Base-by-base conservation (phyloP, 148 eudicot species). In the Nepenthes gracilis region DNA sequence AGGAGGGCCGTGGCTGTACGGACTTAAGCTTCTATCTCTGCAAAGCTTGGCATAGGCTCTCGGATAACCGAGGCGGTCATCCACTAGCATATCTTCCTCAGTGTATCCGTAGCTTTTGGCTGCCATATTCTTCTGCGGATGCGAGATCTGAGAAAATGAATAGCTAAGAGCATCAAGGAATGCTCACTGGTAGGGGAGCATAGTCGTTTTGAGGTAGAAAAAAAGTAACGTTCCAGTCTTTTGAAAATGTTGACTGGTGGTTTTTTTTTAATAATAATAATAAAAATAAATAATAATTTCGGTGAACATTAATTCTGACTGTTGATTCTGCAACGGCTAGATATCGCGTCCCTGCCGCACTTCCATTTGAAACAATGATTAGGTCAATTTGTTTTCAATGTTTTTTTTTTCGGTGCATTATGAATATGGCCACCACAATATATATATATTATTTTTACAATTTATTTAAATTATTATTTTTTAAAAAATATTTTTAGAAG, bases 41-140 rank as follows among this genome's bases (percentile, higher is more conserved):
- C 95, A 88, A 50, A 93, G 72, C 82, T 86, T 88, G 1, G 86
- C 82, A 54, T 77, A 93, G 36, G 95, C 86, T 75, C 70, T 93
- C 0, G 98, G 98, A 73, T 85, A 84, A 48, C 98, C 98, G n/a
- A 93, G 81, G 2, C 72, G 84, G 64, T 75, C 68, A 62, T 93
- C 91, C 23, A 88, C 74, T 9, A 35, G 73, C 76, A 88, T 74
- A 58, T 93, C 96, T 12, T 82, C 91, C 12, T 84, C 78, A 2
- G 82, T 65, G 60, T 88, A 82, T 15, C 75, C 50, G 47, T 72
- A 58, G 7, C 76, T 83, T 13, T 23, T 23, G 23, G 67, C 75
- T 53, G 87, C 80, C 97, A 87, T 87, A 67, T 54, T 61, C 3
- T 5, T n/a, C 55, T n/a, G 55, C 0, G 8, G 8, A 8, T 40